These are phyloP conservation scores for Plectosphaerella plurivora DNA, from an alignment of 2,329 filamentous ascomycete species.

Conservation along the genomic window DNA sequence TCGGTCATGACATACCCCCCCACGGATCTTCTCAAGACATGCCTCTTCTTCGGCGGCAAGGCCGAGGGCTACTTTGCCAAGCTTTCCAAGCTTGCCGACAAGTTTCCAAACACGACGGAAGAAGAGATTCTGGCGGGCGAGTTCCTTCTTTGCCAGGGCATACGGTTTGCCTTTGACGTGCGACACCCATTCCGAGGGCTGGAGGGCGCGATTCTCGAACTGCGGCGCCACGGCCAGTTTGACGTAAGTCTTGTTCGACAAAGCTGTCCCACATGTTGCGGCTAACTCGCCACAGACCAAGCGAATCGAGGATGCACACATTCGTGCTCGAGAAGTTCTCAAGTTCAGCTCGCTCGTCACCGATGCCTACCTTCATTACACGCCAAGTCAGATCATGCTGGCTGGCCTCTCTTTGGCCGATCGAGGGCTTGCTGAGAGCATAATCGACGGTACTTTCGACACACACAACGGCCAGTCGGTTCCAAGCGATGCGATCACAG, in stretches of 20 bases:
- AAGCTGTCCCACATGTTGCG: neutral
- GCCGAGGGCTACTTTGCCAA: slow-evolving; percentile 79
- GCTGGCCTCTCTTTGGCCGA: slow-evolving; percentile 76
- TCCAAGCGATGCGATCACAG: slow-evolving; percentile 7
- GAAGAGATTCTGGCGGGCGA: slow-evolving; percentile 88
- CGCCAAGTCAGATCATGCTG: slow-evolving; percentile 90
- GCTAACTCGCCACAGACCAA: slow-evolving; percentile 20
- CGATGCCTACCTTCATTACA: slow-evolving; percentile 96
- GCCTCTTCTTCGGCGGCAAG: slow-evolving; percentile 90
- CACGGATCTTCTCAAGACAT: slow-evolving; percentile 81
- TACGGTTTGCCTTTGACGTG: slow-evolving; percentile 91
- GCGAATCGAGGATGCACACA: slow-evolving; percentile 59
- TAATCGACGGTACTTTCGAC: slow-evolving; percentile 35
- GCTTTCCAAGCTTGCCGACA: slow-evolving; percentile 59
- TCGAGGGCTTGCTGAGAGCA: slow-evolving; percentile 48
- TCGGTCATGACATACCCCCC: slow-evolving; percentile 96
- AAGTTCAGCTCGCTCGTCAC: slow-evolving; percentile 80
- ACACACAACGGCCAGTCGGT: slow-evolving; percentile 9
- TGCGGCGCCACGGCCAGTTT: slow-evolving; percentile 63
- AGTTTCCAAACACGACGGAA: slow-evolving; percentile 64
- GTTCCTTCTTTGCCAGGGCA: slow-evolving; percentile 85
- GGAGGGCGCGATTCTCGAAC: slow-evolving; percentile 81
- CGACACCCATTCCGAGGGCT: slow-evolving; percentile 84
- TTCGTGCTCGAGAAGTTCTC: slow-evolving; percentile 66
- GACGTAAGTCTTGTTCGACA: slow-evolving; percentile 32